Base-by-base conservation (phyloP, 1,139 yeast genomes). In the Protomyces arabidopsidicola region DNA sequence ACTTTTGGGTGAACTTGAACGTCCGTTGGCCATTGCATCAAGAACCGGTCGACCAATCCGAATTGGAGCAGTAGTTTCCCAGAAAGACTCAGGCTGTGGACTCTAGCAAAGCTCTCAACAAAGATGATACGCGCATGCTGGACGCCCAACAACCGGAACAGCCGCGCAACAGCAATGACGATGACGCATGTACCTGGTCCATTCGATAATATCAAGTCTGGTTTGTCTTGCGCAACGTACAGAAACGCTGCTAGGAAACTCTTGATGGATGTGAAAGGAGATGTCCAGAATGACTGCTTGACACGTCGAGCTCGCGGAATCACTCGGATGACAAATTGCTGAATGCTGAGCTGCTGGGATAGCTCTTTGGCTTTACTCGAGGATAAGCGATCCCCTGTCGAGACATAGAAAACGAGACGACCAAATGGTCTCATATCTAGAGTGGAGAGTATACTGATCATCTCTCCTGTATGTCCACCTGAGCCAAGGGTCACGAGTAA, bases 161-260 rank as follows among this genome's bases (percentile, higher is more conserved):
- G 68, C 63, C 86, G 80, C 16, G 86, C 72, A 1, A 86, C 80
- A 65, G 85, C 82, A 65, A 93, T 88, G 34, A 89, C 74, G 1
- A 95, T 86, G 1, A 91, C 90, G 64, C 91, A 80, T 0, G 97
- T 90, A 0, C 97, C 99, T 0, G 99, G 99, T 0, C 99, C 99
- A 73, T 93, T 95, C 67, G 89, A 75, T 24, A 93, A 73, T 16
- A 93, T 76, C 69, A 53, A 74, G 64, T 71, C 70, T 8, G 78
- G 77, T 45, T 38, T 63, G 18, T 60, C 61, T 24, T 18, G 52
- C 8, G 68, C 51, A 4, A 75, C 69, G 74, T 79, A 69, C 68
- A 59, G 27, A 3, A 73, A 22, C 55, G 77, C 72, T 3, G 67
- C 64, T 1, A 54, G 3, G 2, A 76, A 68, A 36, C 77, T 69